Evolutionary conservation across 108 stramenopile genomes (phyloP).

Genomic region (Aureococcus anophagefferens): DNA sequence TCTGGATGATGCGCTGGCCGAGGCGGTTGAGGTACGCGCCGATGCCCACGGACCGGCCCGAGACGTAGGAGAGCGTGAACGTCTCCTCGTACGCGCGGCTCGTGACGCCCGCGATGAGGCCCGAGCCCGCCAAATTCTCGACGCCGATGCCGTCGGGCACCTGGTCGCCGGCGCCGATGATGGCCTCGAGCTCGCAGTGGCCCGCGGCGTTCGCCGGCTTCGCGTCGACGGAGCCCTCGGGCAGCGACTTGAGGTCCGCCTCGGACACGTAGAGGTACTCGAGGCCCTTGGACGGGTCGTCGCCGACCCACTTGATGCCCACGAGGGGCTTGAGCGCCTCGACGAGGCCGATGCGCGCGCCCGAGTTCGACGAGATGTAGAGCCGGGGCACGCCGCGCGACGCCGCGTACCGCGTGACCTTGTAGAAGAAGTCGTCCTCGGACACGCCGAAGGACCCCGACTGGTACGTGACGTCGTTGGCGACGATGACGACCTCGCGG

Average conservation of each 20-base stretch:
- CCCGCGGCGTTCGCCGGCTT: conserved; percentile 63
- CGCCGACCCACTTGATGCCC: conserved; percentile 75
- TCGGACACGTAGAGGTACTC: conserved; percentile 90
- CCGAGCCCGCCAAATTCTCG: conserved; percentile 91
- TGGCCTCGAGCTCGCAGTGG: conserved; percentile 71
- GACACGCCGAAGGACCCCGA: conserved; percentile 92
- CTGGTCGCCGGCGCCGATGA: conserved; percentile 59
- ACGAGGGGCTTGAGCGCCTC: conserved; percentile 92
- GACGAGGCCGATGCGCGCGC: conserved; percentile 93
- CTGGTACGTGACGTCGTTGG: conserved; percentile 96
- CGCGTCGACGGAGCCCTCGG: conserved; percentile 74
- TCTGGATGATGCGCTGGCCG: conserved; percentile 84
- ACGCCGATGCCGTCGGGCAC: conserved; percentile 88
- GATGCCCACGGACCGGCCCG: conserved; percentile 88
- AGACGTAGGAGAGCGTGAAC: conserved; percentile 91
- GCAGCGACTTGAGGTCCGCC: conserved; percentile 76
- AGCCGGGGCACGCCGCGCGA: conserved; percentile 78
- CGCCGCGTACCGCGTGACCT: conserved; percentile 80
- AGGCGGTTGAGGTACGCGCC: conserved; percentile 86
- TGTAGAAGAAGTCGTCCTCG: conserved; percentile 87
- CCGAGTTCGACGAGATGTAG: conserved; percentile 91
- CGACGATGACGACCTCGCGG: conserved; percentile 85
- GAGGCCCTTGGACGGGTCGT: conserved; percentile 80
- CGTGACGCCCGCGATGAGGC: conserved; percentile 97
- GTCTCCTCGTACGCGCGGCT: conserved; percentile 89